Percentiles rank a stretch among this genome's conserved stretches.
phyloP scores from a whole-genome alignment of 2,329 filamentous ascomycete species.

The Chaetothyriales sp. region DNA sequence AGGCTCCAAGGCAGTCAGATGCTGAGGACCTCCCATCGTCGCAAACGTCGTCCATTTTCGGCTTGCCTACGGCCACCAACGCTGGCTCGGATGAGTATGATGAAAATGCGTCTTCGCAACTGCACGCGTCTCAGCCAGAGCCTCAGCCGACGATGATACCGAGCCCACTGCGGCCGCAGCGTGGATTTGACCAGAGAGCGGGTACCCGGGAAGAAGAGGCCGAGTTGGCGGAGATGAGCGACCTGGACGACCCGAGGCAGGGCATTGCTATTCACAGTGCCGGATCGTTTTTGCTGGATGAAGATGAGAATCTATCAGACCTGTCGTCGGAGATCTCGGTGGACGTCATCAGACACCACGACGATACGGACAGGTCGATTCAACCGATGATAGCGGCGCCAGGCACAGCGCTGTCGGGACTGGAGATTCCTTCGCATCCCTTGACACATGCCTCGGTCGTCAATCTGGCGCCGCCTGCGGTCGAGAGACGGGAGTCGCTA shows the following conservation, averaged over 20 bases:
- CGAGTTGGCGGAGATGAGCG: neutral
- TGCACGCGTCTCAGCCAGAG: neutral
- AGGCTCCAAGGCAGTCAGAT: neutral
- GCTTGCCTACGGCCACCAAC: neutral
- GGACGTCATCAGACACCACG: slow-evolving; percentile 33
- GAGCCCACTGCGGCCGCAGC: neutral
- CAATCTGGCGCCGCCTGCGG: slow-evolving; percentile 22
- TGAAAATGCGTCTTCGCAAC: neutral
- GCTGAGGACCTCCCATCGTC: neutral
- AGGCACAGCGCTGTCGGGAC: slow-evolving; percentile 25
- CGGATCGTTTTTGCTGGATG: slow-evolving; percentile 39
- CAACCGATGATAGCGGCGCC: slow-evolving; percentile 22
- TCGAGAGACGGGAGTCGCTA: neutral
- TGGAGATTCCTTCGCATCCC: slow-evolving; percentile 31
- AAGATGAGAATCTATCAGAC: slow-evolving; percentile 43
- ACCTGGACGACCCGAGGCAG: slow-evolving; percentile 10
- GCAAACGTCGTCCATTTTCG: neutral
- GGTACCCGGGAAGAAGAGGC: slow-evolving; percentile 18
- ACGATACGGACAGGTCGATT: slow-evolving; percentile 23
- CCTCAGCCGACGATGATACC: neutral
- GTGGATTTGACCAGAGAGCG: neutral
- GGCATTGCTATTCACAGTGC: slow-evolving; percentile 18
- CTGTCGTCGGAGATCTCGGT: slow-evolving; percentile 38
- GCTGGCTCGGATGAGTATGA: slow-evolving; percentile 1
- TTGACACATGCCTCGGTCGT: slow-evolving; percentile 33